A percentile compares a stretch with the other conserved stretches of the same genome.
These are phyloP conservation scores for Rhynchosporium graminicola DNA, from an alignment of 2,329 filamentous ascomycete species.

Conservation along the genomic window DNA sequence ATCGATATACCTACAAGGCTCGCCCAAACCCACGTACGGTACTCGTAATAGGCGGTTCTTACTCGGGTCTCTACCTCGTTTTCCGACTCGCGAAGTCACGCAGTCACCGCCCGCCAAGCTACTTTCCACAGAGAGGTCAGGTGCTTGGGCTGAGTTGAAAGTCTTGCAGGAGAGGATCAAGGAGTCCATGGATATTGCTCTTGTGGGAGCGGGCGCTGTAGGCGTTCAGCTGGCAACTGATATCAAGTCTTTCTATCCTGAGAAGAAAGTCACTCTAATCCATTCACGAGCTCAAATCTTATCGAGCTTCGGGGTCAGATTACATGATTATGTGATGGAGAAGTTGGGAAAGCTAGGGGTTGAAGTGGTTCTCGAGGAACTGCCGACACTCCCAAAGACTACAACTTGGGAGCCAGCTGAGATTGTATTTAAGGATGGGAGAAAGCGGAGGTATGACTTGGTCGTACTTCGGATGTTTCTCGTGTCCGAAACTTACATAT, in stretches of 20 bases:
- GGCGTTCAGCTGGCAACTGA: slow-evolving; percentile 53
- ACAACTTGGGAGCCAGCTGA: slow-evolving; percentile 1
- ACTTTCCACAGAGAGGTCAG: slow-evolving; percentile 34
- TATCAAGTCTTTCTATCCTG: slow-evolving; percentile 48
- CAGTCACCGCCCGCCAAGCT: slow-evolving; percentile 42
- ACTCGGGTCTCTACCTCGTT: slow-evolving; percentile 44
- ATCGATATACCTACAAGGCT: slow-evolving; percentile 24
- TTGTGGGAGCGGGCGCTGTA: slow-evolving; percentile 50
- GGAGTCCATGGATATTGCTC: slow-evolving; percentile 36
- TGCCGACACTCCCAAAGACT: slow-evolving; percentile 27
- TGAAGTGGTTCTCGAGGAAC: slow-evolving; percentile 43
- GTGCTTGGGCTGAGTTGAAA: slow-evolving; percentile 39
- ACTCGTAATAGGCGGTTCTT: slow-evolving; percentile 49
- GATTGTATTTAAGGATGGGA: slow-evolving; percentile 39
- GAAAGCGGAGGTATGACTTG: slow-evolving; percentile 43
- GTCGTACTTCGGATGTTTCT: slow-evolving; percentile 38
- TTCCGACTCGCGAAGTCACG: slow-evolving; percentile 40
- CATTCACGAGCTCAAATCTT: slow-evolving; percentile 49
- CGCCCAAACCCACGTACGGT: slow-evolving; percentile 39
- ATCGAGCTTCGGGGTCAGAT: slow-evolving; percentile 44
- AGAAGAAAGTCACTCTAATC: slow-evolving; percentile 50
- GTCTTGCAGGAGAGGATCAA: slow-evolving; percentile 39
- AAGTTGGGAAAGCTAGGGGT: slow-evolving; percentile 44
- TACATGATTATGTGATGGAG: slow-evolving; percentile 43
- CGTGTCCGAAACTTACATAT: neutral